These are phyloP conservation scores for Perkinsela sp. DNA, from an alignment of 208 protist genomes.

Conservation along the genomic window DNA sequence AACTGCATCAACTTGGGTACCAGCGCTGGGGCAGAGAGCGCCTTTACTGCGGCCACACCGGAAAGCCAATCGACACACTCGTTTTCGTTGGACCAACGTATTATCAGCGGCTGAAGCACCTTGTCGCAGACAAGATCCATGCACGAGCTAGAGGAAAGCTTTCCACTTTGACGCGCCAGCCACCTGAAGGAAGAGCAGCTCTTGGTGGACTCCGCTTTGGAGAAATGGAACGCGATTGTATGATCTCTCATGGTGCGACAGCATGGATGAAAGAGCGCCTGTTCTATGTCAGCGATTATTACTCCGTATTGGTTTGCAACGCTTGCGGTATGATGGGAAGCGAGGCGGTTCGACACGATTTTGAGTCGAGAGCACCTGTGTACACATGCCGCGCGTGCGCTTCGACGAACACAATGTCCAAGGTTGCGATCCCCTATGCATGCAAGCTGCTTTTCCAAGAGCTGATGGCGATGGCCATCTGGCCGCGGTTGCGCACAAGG, in stretches of 20 bases:
- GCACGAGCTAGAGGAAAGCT: conserved; percentile 71
- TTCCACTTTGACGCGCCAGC: conserved; percentile 91
- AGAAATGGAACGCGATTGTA: conserved; percentile 99
- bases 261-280: conserved; percentile 88
- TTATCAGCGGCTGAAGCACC: conserved; percentile 99
- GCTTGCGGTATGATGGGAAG: conserved; percentile 63
- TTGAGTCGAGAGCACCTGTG: conserved; percentile 25
- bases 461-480: conserved; percentile 91
- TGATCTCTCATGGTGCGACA: conserved; percentile 80
- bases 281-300: conserved; percentile 84
- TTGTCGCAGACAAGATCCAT: conserved; percentile 99
- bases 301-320: conserved; percentile 76
- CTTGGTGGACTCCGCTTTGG: conserved; percentile 96
- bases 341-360: conserved; percentile 75
- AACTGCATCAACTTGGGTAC: conserved; percentile 69
- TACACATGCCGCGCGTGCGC: not conserved
- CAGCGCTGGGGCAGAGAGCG: conserved; percentile 94
- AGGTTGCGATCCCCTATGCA: conserved; percentile 92
- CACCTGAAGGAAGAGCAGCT: conserved; percentile 85
- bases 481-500: conserved; percentile 11
- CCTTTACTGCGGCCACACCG: conserved; percentile 82
- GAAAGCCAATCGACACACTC: conserved; percentile 81
- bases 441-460: conserved; percentile 99
- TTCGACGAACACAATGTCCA: conserved; percentile 15
- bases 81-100: conserved; percentile 99